Evolutionary conservation across 495 filamentous ascomycete genomes (phyloP).

Genomic region (Penicillium paxilli): DNA sequence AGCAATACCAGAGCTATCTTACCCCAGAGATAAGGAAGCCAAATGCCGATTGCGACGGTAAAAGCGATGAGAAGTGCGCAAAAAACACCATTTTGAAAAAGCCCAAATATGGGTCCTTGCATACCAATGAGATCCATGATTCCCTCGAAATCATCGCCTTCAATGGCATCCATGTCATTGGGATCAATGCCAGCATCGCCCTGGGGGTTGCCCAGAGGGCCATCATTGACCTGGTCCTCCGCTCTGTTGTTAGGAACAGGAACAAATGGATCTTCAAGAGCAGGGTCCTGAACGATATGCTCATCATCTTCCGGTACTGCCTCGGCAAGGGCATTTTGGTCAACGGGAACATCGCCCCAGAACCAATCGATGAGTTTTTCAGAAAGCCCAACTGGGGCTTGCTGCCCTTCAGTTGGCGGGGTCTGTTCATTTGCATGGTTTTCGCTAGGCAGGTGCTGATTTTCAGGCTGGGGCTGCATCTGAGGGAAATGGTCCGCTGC

Average conservation of each 20-base stretch:
- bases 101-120: constrained; percentile 84
- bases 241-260: constrained; percentile 44
- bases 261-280: constrained; percentile 63
- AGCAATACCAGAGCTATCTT: constrained; percentile 77
- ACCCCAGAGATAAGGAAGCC: constrained; percentile 87
- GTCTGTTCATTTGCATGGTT: not conserved
- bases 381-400: constrained; percentile 13
- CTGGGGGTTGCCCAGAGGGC: constrained; percentile 20
- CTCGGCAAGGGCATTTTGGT: constrained; percentile 32
- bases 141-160: constrained; percentile 96
- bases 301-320: constrained; percentile 51
- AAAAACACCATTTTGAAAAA: constrained; percentile 94
- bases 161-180: constrained; percentile 61
- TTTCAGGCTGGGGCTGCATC: not conserved
- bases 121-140: constrained; percentile 96
- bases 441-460: not conserved
- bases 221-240: constrained; percentile 17
- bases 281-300: constrained; percentile 55
- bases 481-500: not conserved
- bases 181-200: constrained; percentile 53
- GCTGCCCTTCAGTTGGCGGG: not conserved
- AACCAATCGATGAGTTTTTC: constrained; percentile 54
- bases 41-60: constrained; percentile 80
- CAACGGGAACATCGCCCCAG: constrained; percentile 57
- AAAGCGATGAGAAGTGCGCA: constrained; percentile 85